Conservation (phyloP, 148 eudicot genomes). For the Agrostemma githago region DNA sequence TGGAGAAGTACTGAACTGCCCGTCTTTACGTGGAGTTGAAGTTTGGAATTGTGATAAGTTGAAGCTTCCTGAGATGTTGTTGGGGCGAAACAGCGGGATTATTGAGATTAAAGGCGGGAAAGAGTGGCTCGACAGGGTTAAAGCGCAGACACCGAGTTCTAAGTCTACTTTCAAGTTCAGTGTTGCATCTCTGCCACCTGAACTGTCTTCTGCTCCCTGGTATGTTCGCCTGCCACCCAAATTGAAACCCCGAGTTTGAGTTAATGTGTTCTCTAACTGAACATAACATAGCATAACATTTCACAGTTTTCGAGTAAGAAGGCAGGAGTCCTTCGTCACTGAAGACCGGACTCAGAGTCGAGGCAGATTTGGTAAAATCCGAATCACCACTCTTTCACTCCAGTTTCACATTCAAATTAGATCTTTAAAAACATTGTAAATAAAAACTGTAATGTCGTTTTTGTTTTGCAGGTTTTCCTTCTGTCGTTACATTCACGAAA, state of each 20-base stretch:
- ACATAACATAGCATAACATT: background rate
- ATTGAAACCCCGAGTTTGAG: background rate
- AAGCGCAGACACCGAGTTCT: constrained; percentile 9
- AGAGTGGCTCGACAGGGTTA: constrained; percentile 18
- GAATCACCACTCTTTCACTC: background rate
- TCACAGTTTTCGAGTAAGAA: constrained; percentile 23
- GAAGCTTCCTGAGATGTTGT: constrained; percentile 25
- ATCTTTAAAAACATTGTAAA: background rate
- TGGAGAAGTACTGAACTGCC: constrained; percentile 29
- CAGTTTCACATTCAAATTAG: background rate
- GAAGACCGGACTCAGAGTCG: background rate
- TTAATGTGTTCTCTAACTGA: background rate
- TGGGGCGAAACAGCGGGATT: constrained; percentile 21
- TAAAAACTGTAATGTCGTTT: background rate
- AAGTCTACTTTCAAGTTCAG: constrained; percentile 18
- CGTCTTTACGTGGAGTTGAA: constrained; percentile 14
- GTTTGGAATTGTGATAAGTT: constrained; percentile 28
- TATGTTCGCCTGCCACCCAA: background rate
- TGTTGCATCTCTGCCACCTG: constrained; percentile 22
- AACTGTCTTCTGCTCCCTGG: constrained; percentile 25
- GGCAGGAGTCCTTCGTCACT: constrained; percentile 16
- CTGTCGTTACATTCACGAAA: background rate
- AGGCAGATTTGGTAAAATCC: constrained; percentile 18
- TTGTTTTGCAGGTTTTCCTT: constrained; percentile 7
- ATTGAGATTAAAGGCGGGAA: constrained; percentile 26